Conservation (phyloP, 139 green algal genomes). For the Ostreobium quekettii region DNA sequence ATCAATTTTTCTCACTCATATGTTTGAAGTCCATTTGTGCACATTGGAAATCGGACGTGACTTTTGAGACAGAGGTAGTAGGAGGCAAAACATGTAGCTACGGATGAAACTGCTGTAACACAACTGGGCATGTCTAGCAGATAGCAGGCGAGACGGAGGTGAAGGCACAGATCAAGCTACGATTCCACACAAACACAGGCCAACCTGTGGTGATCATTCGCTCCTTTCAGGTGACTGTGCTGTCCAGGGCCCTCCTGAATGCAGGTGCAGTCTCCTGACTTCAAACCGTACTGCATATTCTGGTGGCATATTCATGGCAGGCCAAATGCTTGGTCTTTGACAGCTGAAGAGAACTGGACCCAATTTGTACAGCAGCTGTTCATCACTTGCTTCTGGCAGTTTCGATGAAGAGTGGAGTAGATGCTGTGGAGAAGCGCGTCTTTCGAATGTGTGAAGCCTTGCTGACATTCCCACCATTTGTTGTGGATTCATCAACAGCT, state of each 20-base stretch:
- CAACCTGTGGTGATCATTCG: conserved; percentile 72
- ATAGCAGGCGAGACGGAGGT: conserved; percentile 83
- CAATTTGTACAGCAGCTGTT: no score
- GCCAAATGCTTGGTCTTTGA: no score
- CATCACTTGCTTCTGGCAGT: background rate
- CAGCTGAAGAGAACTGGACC: no score
- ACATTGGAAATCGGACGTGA: no score
- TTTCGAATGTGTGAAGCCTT: no score
- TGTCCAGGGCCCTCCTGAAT: no score
- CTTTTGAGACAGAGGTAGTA: no score
- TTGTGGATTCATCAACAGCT: conserved; percentile 22
- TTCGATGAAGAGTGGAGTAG: background rate
- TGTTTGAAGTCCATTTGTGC: background rate
- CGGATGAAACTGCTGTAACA: background rate
- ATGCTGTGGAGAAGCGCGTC: background rate
- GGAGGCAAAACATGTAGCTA: no score
- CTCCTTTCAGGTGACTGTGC: conserved; percentile 78
- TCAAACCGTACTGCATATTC: no score
- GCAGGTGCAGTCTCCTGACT: no score
- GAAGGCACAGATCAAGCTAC: conserved; percentile 94
- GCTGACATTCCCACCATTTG: no score
- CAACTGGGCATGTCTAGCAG: conserved; percentile 25
- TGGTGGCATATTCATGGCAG: no score
- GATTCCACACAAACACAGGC: conserved; percentile 53
- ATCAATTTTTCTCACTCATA: background rate